Evolutionary conservation across 2,329 filamentous ascomycete genomes (phyloP).

Genomic region (Diplodia corticola): DNA sequence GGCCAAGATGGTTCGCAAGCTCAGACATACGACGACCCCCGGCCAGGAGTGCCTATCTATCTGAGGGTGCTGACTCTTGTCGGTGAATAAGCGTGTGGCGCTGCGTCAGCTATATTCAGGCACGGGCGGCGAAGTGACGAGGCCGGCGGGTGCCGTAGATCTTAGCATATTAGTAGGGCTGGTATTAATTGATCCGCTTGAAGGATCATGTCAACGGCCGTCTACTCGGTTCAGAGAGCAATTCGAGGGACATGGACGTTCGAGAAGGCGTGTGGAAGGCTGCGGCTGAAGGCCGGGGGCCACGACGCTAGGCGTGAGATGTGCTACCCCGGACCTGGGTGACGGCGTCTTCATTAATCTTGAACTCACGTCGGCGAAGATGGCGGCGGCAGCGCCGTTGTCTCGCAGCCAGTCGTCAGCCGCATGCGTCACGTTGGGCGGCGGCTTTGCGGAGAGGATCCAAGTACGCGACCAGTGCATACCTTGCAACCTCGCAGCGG

Average conservation of each 20-base stretch:
- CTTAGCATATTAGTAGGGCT: slow-evolving; percentile 16
- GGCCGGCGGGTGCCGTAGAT: slow-evolving; percentile 9
- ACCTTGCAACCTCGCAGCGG: background rate
- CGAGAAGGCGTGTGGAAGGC: background rate
- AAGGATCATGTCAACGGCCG: background rate
- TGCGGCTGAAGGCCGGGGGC: slow-evolving; percentile 1
- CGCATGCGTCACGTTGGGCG: background rate
- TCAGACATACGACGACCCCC: background rate
- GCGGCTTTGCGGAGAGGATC: background rate
- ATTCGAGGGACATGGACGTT: background rate
- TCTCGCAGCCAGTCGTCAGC: background rate
- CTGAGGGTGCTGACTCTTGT: background rate
- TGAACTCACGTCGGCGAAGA: background rate
- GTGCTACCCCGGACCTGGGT: background rate
- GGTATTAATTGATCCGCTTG: slow-evolving; percentile 6
- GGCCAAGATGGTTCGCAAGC: background rate
- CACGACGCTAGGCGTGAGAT: background rate
- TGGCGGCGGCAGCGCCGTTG: background rate
- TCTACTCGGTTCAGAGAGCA: background rate
- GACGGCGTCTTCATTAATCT: background rate
- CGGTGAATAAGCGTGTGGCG: slow-evolving; percentile 17
- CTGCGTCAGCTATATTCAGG: slow-evolving; percentile 16
- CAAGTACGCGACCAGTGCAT: background rate
- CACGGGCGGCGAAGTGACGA: background rate
- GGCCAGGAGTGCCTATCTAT: background rate